Conservation (phyloP, 1,284 basidiomycete genomes). For the Anthracocystis setariae region DNA sequence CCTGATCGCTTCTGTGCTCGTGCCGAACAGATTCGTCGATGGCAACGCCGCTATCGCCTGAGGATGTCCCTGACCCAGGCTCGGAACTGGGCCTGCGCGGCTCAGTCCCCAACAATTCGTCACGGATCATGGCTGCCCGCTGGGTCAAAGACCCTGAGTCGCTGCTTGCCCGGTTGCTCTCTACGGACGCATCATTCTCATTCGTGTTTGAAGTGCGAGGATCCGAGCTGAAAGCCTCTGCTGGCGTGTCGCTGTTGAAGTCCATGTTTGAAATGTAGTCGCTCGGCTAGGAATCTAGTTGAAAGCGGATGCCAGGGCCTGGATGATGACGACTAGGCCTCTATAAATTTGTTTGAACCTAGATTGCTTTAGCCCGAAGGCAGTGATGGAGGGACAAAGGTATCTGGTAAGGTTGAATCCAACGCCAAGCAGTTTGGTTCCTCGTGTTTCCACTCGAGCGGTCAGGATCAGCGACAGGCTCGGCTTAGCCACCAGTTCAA, state of each 20-base stretch:
- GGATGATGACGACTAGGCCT: neutral
- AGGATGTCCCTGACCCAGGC: conserved; percentile 11
- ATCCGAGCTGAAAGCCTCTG: neutral
- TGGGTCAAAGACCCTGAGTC: conserved; percentile 27
- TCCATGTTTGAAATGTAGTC: neutral
- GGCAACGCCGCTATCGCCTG: conserved; percentile 1
- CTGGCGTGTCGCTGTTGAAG: neutral
- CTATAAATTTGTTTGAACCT: neutral
- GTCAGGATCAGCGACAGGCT: neutral
- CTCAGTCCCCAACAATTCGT: conserved; percentile 29
- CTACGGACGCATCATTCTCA: neutral
- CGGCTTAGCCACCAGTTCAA: neutral
- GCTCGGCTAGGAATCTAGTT: too few species aligned
- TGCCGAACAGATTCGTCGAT: neutral
- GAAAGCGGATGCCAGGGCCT: too few species aligned
- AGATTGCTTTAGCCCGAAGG: neutral
- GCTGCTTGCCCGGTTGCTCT: conserved; percentile 2
- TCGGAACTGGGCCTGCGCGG: conserved; percentile 8
- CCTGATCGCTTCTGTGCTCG: neutral
- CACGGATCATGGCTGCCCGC: conserved; percentile 29
- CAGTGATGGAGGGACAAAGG: neutral
- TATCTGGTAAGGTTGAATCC: neutral
- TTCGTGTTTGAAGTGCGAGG: neutral
- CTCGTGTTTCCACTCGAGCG: neutral
- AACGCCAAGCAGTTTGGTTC: neutral